Base-by-base conservation (phyloP, 345 rosid genomes). In the Alliaria petiolata region DNA sequence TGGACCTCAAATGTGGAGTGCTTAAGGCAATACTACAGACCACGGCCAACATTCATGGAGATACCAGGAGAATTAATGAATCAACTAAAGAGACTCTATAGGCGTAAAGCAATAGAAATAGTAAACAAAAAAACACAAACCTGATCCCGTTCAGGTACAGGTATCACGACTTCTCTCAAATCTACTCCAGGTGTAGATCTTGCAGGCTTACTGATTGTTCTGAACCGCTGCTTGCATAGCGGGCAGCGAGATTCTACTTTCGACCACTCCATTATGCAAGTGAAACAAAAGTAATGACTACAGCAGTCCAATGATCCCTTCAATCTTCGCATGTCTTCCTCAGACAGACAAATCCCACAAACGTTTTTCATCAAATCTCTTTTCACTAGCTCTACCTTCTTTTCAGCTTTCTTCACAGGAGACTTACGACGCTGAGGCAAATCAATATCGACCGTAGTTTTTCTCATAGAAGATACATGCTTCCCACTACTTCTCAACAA, bases 171-270 rank as follows among this genome's bases (percentile, higher is more conserved):
- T 73, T 84, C 86, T 79, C 93, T 89, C 77, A 82, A 69, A 82
- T 92, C 97, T 33, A 86, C 82, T 72, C 93, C 99, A n/a, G 81
- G 74, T 9, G 84, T 72, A 44, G 85, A 76, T 81, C 97, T 95
- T 47, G 93, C 87, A 14, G 90, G 87, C 77, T 95, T 92, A 67
- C 82, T 88, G 65, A 95, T 90, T 17, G 98, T 85, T 55, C 71
- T 77, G 65, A 95, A 95, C 80, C 99, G 86, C 79, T 90, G 92
- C 77, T 95, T 95, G 85, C 99, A 95, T 67, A 86, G 64, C 11
- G 99, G 99, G 69, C 99, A 95, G 59, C 98, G 97, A 46, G 99
- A 88, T 80, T 95, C 99, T 62, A 95, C 96, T 76, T 88, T 92
- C 1, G 99, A 90, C 99, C 99, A 95, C 71, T 86, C 97, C 91